Base-by-base conservation (phyloP, 306 rosid genomes). In the Cicer pinnatifidum region DNA sequence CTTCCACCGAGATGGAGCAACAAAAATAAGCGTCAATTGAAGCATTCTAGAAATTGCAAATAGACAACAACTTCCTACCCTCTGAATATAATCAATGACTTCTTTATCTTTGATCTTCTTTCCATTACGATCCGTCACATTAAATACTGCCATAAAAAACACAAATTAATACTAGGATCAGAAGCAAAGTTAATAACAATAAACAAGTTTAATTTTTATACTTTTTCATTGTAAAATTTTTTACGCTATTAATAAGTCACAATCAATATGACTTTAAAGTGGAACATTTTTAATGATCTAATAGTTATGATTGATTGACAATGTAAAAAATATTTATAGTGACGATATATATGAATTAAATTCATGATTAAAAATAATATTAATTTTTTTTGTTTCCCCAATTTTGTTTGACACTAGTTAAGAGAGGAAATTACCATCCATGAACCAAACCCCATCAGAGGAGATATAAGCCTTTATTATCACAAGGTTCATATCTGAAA, bases 391-490 rank as follows among this genome's bases (percentile, higher is more conserved):
- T 28, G 35, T 28, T 28, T 28, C 35, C 5, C 35, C 35, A 28
- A 28, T 28, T 28, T 28, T 3, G 35, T 3, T 28, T 28, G 35
- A n/a, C 37, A 20, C 41, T 39, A 64, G 33, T 35, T 28, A 67
- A 72, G 51, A 63, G 74, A 64, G 74, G 78, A 75, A 65, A 58
- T 72, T 83, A 91, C 99, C 99, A 79, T 94, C 99, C 99, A 94
- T 94, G 85, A 89, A 94, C 97, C 97, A 91, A 41, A 89, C 89
- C 43, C 92, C 99, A 76, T 94, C 99, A 79, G 95, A 91, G 61
- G 96, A 94, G 66, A 94, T 91, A 74, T 88, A 90, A 3, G 99
- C 97, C 82, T 94, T 91, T 38, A 56, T 86, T 59, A 94, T 89
- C 59, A 85, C 76, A 54, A 94, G 91, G 82, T 94, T 91, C 85